Evolutionary conservation across 768 basidiomycete species (phyloP).

Genomic region (Leccinellum luteum): DNA sequence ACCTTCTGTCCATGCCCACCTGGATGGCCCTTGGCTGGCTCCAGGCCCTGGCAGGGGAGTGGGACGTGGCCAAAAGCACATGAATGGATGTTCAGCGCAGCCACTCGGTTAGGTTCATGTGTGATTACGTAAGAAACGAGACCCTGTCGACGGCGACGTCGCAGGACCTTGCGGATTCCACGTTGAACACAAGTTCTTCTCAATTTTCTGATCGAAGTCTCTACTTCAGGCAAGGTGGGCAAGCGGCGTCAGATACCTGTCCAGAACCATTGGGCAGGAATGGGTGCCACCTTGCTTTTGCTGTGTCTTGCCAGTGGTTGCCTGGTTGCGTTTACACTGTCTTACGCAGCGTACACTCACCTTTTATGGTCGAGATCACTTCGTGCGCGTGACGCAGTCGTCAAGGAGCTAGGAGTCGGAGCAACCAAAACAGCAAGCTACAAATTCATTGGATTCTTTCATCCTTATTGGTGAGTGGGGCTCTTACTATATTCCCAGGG

Average conservation of each 20-base stretch:
- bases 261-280: slow-evolving; percentile 2
- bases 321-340: slow-evolving; percentile 12
- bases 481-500: neutral
- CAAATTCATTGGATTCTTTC: slow-evolving; percentile 79
- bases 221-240: neutral
- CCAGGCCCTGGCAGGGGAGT: neutral
- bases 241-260: neutral
- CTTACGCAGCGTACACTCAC: slow-evolving; percentile 26
- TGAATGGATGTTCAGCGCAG: too few relatives aligned
- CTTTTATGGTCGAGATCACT: slow-evolving; percentile 20
- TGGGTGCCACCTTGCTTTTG: slow-evolving; percentile 13
- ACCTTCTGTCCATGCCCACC: neutral
- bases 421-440: neutral
- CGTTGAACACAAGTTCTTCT: neutral
- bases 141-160: neutral
- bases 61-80: neutral
- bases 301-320: slow-evolving; percentile 11
- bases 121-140: slow-evolving; percentile 10
- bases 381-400: slow-evolving; percentile 18
- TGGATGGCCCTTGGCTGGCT: neutral
- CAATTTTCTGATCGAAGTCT: neutral
- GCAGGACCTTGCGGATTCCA: slow-evolving; percentile 1
- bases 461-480: slow-evolving; percentile 84
- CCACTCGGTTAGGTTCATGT: neutral
- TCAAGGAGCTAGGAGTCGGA: slow-evolving; percentile 16